Conservation (phyloP, 805 yeast genomes). For the Kodamaea restingae region DNA sequence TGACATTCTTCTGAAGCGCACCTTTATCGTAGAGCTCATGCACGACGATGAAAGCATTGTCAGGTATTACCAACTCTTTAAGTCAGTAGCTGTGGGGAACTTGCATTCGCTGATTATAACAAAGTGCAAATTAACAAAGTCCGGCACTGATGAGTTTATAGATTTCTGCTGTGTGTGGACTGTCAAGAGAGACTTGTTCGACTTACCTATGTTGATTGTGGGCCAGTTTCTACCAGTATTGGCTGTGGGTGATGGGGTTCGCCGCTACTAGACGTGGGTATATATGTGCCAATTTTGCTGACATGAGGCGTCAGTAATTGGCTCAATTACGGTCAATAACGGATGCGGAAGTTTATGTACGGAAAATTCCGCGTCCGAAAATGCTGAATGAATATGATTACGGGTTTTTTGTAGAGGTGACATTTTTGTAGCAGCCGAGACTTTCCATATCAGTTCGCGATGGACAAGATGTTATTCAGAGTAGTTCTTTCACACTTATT, state of each 20-base stretch:
- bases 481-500: too few species aligned
- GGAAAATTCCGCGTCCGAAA: background rate
- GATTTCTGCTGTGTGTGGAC: conserved; percentile 83
- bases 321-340: too few species aligned
- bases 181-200: conserved; percentile 76
- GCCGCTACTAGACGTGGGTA: conserved; percentile 23
- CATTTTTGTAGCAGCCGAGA: too few species aligned
- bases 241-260: conserved; percentile 29
- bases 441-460: too few species aligned
- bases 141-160: conserved; percentile 29
- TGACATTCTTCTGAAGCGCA: conserved; percentile 54
- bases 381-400: too few species aligned
- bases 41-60: conserved; percentile 68
- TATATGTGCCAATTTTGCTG: too few species aligned
- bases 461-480: too few species aligned
- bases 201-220: conserved; percentile 77
- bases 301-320: background rate
- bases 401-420: too few species aligned
- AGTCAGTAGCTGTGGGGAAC: conserved; percentile 68
- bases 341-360: background rate
- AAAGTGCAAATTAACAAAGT: conserved; percentile 44
- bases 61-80: conserved; percentile 67
- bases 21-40: conserved; percentile 76
- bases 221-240: conserved; percentile 77
- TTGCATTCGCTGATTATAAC: conserved; percentile 51